Conservation (phyloP, 176 grass and related monocot species). For the Carex myosuroides region DNA sequence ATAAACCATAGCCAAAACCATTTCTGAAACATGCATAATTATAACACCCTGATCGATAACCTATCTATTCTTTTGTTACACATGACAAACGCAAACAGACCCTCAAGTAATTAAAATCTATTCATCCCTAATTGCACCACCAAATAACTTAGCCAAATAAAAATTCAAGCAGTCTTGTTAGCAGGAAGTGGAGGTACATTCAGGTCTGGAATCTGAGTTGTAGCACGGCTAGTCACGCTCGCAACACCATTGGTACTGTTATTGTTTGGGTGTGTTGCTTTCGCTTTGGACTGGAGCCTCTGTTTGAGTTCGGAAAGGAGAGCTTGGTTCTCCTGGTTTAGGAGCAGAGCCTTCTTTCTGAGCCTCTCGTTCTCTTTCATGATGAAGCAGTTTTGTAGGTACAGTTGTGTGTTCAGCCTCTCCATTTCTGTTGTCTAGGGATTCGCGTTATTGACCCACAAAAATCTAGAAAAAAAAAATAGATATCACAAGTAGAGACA, state of each 20-base stretch:
- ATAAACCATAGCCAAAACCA: conserved; percentile 1
- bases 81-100: neutral
- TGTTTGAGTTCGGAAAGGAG: conserved; percentile 80
- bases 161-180: conserved; percentile 20
- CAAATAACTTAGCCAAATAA: neutral
- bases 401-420: conserved; percentile 69
- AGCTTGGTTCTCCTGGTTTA: conserved; percentile 84
- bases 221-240: conserved; percentile 3
- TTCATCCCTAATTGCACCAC: conserved; percentile 20
- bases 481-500: neutral
- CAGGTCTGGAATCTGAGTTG: conserved; percentile 44
- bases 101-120: conserved; percentile 20
- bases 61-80: conserved; percentile 3
- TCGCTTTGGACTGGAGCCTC: conserved; percentile 49
- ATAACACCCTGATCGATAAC: neutral
- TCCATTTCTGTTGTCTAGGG: conserved; percentile 38
- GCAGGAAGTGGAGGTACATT: conserved; percentile 32
- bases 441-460: neutral
- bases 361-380: conserved; percentile 94
- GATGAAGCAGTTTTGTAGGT: conserved; percentile 92
- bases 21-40: neutral
- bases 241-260: neutral
- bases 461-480: neutral
- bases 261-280: neutral
- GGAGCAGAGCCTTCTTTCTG: conserved; percentile 65